A percentile compares a stretch with the other conserved stretches of the same genome.
Conservation (phyloP, 345 rosid species). For the Populus alba region DNA sequence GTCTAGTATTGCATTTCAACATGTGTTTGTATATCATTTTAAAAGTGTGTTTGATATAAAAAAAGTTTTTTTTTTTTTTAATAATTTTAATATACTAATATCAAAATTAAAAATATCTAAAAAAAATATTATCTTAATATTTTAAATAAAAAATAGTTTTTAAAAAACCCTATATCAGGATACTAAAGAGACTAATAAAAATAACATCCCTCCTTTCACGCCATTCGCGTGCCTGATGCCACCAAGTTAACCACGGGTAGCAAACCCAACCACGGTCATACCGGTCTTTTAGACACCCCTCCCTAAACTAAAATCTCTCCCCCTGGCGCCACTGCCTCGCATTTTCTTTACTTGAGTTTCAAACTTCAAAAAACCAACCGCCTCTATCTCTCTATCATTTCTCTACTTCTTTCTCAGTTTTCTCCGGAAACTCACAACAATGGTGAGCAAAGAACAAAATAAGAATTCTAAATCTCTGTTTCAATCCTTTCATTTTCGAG, state of each 20-base stretch:
- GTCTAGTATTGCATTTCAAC: too few species aligned
- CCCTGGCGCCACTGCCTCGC: conserved; percentile 26
- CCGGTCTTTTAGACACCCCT: conserved; percentile 12
- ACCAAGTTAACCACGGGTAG: not conserved
- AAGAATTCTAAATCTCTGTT: conserved; percentile 4
- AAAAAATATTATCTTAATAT: too few species aligned
- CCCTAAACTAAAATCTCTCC: not conserved
- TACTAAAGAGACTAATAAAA: not conserved
- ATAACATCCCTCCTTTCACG: not conserved
- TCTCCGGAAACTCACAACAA: conserved; percentile 27
- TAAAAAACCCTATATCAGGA: too few species aligned
- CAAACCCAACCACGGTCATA: not conserved
- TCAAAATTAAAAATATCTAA: too few species aligned
- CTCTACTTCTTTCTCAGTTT: conserved; percentile 9
- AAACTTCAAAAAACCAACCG: conserved; percentile 26
- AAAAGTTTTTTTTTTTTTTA: too few species aligned
- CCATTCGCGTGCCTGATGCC: not conserved
- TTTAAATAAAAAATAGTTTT: too few species aligned
- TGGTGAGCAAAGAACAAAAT: conserved; percentile 43
- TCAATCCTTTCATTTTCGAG: conserved; percentile 1
- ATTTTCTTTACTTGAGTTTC: conserved; percentile 8
- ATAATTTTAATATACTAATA: too few species aligned
- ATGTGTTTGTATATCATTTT: too few species aligned
- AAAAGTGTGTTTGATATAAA: too few species aligned
- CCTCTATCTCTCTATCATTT: conserved; percentile 7